Base-by-base conservation (phyloP, 306 rosid genomes). In the Argentina anserina region DNA sequence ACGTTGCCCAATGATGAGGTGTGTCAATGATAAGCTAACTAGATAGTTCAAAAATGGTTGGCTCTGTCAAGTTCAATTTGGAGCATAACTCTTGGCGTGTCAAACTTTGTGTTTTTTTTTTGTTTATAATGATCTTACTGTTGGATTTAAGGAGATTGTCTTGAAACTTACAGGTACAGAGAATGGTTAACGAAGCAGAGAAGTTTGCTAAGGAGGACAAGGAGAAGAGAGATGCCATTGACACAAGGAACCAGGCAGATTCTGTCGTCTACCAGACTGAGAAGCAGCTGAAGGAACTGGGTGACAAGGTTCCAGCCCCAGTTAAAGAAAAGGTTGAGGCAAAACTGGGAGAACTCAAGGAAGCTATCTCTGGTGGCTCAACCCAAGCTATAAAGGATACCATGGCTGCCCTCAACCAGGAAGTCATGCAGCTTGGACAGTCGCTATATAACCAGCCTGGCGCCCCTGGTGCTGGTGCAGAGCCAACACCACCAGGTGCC, bases 261-360 rank as follows among this genome's bases (percentile, higher is more conserved):
- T 90, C 96, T 2, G 96, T 92, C 55, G 92, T 92, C 58, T 92
- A 92, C 86, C 96, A 90, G 82, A 90, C 98, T 9, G 98, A 92
- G 84, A 92, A 90, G 87, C 98, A 93, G 49, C 79, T 90, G 81
- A 90, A 93, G 82, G 97, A 93, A 82, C 81, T 93, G 26, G 98
- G 92, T 68, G 97, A 93, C 65, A 93, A 93, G 88, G 92, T 93
- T 49, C 96, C 97, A 0, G 88, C 86, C n/a, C 80, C 91, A 20
- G 97, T 93, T 49, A 93, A 93, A 55, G 98, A 87, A 78, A 93
- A 93, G 92, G 97, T 90, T 4, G 98, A 93, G 79, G 90, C 87
- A 0, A 90, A 90, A 77, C 81, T 90, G 2, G 92, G 88, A 29
- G 97, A 93, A 80, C 90, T 90, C 58, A 93, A 85, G 82, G 97